Base-by-base conservation (phyloP, 495 filamentous ascomycete genomes). In the Podospora fimiseda region DNA sequence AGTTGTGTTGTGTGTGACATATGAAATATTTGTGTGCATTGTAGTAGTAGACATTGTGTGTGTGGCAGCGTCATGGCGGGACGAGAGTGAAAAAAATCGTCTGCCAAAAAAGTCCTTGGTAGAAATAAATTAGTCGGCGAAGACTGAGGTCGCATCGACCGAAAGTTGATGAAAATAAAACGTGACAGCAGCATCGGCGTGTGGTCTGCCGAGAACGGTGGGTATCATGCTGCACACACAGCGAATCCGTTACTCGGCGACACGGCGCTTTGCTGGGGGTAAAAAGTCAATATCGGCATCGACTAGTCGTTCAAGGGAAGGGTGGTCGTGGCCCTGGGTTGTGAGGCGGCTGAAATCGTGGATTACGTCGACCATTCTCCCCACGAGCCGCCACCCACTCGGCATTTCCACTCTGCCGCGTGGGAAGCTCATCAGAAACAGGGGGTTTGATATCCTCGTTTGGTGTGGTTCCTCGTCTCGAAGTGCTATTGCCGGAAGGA, bases 371-470 rank as follows among this genome's bases (percentile, higher is more conserved):
- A 13, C 75, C 79, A 55, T 71, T 70, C 60, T 84, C 78, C 51
- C 80, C 80, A 57, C 82, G 72, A 13, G 78, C 74, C 24, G 74
- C 76, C 45, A 84, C 72, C 85, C 84, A 86, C 59, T 87, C 80
- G 11, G 79, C 67, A 41, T 79, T 76, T 24, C 80, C 83, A 48
- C 80, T 83, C 56, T 82, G 82, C 53, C 78, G 77, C 13, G 74
- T 72, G 43, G 74, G 71, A n/a, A 75, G 68, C 48, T 80, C 78
- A 6, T 70, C 74, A 41, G 60, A 55, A 1, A 63, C 59, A 18
- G 79, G 80, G 23, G 74, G 49, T 57, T 80, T 80, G 39, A 66
- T 68, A 14, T 77, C 74, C 16, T 75, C 71, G 23, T 45, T 66
- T 23, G 64, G 62, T 15, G 57, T 30, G 18, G 54, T 43, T 4